Base-by-base conservation (phyloP, 1,284 basidiomycete species). In the Meripilus lineatus region DNA sequence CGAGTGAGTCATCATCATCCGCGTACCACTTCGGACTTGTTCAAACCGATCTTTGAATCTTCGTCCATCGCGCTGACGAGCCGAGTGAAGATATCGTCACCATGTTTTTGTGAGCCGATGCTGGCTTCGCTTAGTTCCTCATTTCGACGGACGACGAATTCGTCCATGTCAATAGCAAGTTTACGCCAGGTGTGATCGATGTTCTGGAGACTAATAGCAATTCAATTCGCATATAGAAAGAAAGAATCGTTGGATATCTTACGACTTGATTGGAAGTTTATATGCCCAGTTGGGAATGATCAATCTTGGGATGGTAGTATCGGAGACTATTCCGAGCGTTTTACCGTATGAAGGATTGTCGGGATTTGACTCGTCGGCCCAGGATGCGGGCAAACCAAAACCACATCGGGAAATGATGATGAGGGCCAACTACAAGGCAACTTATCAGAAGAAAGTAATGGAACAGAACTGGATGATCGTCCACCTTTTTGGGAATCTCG, bases 21-120 rank as follows among this genome's bases (percentile, higher is more conserved):
- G 46, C 49, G 20, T 20, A 48, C 48, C n/a, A 52, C 35, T 44
- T 52, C 51, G 8, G 28, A 21, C 34, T 50, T 44, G 10, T n/a
- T 43, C 36, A 52, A 20, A 15, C 42, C 46, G 17, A 38, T 26
- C 15, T 48, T 41, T 8, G 43, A 46, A 21, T 52, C 51, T 20
- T 40, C 33, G 25, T 52, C 51, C 34, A 36, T 45, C 6, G 51
- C 43, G 14, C 23, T 30, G 13, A 52, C 35, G 30, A 52, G 41
- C 4, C 43, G 39, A 11, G 30, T 48, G 36, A 52, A 48, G 4
- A 52, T n/a, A 28, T 52, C 49, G 34, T 34, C 20, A 20, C 26
- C 20, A 23, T 13, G 17, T 18, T 30, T 38, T 8, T 15, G 24
- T 3, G 17, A 21, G 8, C 5, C 15, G 26, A 24, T 15, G 22